These are phyloP conservation scores for Colletotrichum noveboracense DNA, from an alignment of 2,329 filamentous ascomycete genomes.

Conservation along the genomic window DNA sequence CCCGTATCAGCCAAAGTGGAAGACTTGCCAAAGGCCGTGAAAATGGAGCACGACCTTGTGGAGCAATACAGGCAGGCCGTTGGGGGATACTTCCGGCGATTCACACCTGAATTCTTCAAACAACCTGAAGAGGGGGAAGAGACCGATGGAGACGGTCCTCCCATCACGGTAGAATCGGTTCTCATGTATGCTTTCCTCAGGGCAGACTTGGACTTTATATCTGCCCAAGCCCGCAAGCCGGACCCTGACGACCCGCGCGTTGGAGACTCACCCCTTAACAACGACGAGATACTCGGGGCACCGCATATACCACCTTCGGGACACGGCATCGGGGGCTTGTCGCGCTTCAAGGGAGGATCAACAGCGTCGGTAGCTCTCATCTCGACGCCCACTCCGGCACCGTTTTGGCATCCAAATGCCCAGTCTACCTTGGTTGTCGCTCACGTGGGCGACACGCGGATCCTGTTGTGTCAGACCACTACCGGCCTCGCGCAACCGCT, in stretches of 20 bases:
- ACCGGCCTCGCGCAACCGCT: conserved; percentile 81
- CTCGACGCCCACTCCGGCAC: conserved; percentile 87
- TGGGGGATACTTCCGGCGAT: conserved; percentile 93
- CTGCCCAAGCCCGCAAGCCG: conserved; percentile 85
- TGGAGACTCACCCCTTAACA: conserved; percentile 80
- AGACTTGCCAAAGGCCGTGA: conserved; percentile 65
- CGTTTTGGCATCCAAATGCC: conserved; percentile 93
- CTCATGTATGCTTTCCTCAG: conserved; percentile 92
- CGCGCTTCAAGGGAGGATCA: conserved; percentile 89
- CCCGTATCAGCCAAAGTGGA: conserved; percentile 56
- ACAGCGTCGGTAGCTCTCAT: conserved; percentile 91
- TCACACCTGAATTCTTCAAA: conserved; percentile 80
- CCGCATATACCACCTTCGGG: conserved; percentile 59
- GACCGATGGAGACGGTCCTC: conserved; percentile 28
- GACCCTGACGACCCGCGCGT: conserved; percentile 73
- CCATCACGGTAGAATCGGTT: conserved; percentile 74
- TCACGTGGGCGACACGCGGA: conserved; percentile 92
- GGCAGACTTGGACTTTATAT: conserved; percentile 92
- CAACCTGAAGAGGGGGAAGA: conserved; percentile 33
- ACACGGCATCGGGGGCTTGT: conserved; percentile 72
- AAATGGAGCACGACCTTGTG: conserved; percentile 75
- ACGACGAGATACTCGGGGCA: conserved; percentile 79
- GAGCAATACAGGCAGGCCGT: conserved; percentile 82
- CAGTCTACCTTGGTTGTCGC: conserved; percentile 84
- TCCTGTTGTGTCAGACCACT: conserved; percentile 85